These are phyloP conservation scores for Danielia reshetovae DNA, from an alignment of 805 yeast genomes.

Conservation along the genomic window DNA sequence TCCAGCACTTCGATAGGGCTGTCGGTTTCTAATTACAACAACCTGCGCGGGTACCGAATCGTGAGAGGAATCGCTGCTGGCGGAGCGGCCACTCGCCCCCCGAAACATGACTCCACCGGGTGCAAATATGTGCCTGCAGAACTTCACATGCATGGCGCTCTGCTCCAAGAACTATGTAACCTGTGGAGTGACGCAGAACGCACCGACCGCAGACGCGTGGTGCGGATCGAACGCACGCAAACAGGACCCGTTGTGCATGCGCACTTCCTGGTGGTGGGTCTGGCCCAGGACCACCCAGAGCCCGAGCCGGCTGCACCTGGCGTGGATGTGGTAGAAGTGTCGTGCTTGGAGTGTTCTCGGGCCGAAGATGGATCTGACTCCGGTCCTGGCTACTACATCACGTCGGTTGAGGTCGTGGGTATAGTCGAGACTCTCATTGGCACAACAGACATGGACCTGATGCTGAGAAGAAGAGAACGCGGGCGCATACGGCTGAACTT, in stretches of 20 bases:
- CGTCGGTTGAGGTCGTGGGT: slow-evolving; percentile 64
- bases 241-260: slow-evolving; percentile 44
- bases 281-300: slow-evolving; percentile 46
- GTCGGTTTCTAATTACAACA: background rate
- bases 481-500: slow-evolving; percentile 65
- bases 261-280: slow-evolving; percentile 48
- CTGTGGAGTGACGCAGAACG: slow-evolving; percentile 46
- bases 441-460: slow-evolving; percentile 40
- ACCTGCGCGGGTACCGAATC: slow-evolving; percentile 33
- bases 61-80: slow-evolving; percentile 59
- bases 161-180: slow-evolving; percentile 48
- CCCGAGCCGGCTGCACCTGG: slow-evolving; percentile 36
- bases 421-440: slow-evolving; percentile 61
- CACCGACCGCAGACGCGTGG: slow-evolving; percentile 51
- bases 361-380: slow-evolving; percentile 21
- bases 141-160: slow-evolving; percentile 42
- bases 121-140: slow-evolving; percentile 43
- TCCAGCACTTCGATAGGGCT: background rate
- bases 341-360: slow-evolving; percentile 49
- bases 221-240: slow-evolving; percentile 55
- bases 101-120: slow-evolving; percentile 32
- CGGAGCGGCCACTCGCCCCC: slow-evolving; percentile 54
- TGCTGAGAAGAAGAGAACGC: slow-evolving; percentile 55
- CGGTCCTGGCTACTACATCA: slow-evolving; percentile 44
- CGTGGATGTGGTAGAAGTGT: slow-evolving; percentile 53